Conservation (phyloP, 768 basidiomycete genomes). For the Sarcodon sp. region DNA sequence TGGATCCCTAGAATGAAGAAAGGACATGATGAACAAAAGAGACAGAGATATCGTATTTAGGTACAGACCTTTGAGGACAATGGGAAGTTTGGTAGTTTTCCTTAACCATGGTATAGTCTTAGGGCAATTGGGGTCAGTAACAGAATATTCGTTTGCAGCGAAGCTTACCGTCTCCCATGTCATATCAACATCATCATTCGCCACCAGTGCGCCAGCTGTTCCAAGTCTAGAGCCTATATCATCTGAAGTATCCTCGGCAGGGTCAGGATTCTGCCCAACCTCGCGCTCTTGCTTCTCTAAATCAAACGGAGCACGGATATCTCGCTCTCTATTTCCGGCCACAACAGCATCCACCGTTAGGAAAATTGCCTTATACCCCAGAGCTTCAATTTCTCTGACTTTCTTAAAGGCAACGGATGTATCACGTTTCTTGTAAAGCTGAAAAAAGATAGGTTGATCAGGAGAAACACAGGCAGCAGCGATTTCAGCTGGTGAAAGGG, state of each 20-base stretch:
- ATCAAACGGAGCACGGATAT: constrained; percentile 47
- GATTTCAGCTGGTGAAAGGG: constrained; percentile 51
- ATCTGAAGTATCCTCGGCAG: constrained; percentile 18
- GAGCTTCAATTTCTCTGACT: constrained; percentile 52
- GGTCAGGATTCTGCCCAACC: constrained; percentile 11
- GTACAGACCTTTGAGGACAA: constrained; percentile 56
- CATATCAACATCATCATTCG: constrained; percentile 63
- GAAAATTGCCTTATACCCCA: constrained; percentile 83
- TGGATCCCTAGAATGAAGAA: constrained; percentile 43
- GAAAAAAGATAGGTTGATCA: constrained; percentile 63
- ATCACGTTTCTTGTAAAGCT: constrained; percentile 75
- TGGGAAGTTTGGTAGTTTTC: constrained; percentile 53
- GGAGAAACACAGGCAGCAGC: constrained; percentile 38
- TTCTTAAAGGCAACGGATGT: constrained; percentile 54
- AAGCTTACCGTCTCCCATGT: constrained; percentile 53
- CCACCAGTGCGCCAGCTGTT: constrained; percentile 55
- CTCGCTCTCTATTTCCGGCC: constrained; percentile 68
- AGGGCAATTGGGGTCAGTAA: not conserved
- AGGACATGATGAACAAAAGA: not conserved
- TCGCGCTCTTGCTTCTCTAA: constrained; percentile 29
- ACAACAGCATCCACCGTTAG: constrained; percentile 88
- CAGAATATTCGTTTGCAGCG: not conserved
- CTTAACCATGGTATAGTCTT: constrained; percentile 72
- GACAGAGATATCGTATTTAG: not conserved
- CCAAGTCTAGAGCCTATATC: constrained; percentile 29